phyloP scores from a whole-genome alignment of 768 basidiomycete species.

The Phanerochaete sordida region DNA sequence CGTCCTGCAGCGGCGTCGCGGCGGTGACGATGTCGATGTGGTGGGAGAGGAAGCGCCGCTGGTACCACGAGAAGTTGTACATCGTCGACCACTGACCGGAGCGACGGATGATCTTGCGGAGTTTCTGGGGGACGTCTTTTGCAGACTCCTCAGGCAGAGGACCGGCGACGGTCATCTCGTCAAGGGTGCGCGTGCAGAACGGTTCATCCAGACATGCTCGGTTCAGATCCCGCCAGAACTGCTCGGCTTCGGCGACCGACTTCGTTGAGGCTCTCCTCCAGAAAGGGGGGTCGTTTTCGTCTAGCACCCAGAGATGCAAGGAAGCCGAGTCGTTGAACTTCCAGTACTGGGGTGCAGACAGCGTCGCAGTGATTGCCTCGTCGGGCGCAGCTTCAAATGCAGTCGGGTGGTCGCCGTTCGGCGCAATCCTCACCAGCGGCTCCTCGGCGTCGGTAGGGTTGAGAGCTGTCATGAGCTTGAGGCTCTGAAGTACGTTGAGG shows the following conservation, averaged over 20 bases:
- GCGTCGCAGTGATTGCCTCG: constrained; percentile 41
- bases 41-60: constrained; percentile 59
- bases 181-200: background rate
- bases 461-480: constrained; percentile 62
- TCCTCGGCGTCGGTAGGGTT: constrained; percentile 17
- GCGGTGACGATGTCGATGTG: constrained; percentile 41
- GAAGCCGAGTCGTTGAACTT: constrained; percentile 52
- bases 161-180: background rate
- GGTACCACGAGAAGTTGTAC: constrained; percentile 66
- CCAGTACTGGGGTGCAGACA: constrained; percentile 62
- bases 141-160: background rate
- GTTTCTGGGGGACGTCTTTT: constrained; percentile 17
- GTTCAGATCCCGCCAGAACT: constrained; percentile 59
- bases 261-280: constrained; percentile 47
- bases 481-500: constrained; percentile 51
- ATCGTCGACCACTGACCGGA: constrained; percentile 53
- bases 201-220: constrained; percentile 38
- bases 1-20: constrained; percentile 46
- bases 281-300: constrained; percentile 48
- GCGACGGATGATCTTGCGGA: constrained; percentile 55
- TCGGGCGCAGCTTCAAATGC: constrained; percentile 40
- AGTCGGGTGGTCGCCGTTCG: constrained; percentile 40
- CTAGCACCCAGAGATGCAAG: constrained; percentile 56
- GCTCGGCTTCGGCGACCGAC: constrained; percentile 35
- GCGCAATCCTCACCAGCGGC: background rate